Evolutionary conservation across 2,329 filamentous ascomycete species (phyloP).

Genomic region (Xylariaceae sp.): DNA sequence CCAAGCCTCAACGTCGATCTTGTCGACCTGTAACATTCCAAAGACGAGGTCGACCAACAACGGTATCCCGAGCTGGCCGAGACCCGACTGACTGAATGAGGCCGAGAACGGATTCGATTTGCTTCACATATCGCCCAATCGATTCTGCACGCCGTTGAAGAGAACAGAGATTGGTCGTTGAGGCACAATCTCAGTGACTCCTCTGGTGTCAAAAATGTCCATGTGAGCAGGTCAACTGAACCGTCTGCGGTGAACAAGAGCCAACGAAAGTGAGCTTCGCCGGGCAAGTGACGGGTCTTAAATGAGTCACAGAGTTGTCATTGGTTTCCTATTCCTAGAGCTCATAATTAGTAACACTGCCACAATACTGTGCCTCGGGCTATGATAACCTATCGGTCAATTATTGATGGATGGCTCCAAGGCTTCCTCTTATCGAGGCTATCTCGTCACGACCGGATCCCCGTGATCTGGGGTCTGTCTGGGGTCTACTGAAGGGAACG

Average conservation of each 20-base stretch:
- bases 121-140: conserved; percentile 7
- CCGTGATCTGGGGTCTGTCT: no score
- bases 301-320: conserved; percentile 6
- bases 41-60: conserved; percentile 4
- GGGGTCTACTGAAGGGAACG: no score
- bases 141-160: conserved; percentile 2
- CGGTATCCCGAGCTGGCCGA: background rate
- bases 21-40: conserved; percentile 1
- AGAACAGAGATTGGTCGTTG: background rate
- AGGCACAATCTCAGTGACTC: background rate
- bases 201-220: background rate
- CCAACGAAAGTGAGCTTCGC: conserved; percentile 12
- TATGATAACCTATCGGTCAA: background rate
- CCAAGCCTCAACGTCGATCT: conserved; percentile 12
- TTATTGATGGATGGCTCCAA: background rate
- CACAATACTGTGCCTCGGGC: background rate
- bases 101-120: background rate
- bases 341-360: conserved; percentile 2
- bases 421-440: no score
- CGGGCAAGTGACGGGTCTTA: conserved; percentile 8
- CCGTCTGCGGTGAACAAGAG: conserved; percentile 9
- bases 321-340: conserved; percentile 5
- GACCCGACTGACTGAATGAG: no score
- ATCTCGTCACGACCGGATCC: no score
- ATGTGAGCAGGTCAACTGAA: conserved; percentile 13